Evolutionary conservation across 805 yeast species (phyloP).

Genomic region (Metschnikowia cubensis): DNA sequence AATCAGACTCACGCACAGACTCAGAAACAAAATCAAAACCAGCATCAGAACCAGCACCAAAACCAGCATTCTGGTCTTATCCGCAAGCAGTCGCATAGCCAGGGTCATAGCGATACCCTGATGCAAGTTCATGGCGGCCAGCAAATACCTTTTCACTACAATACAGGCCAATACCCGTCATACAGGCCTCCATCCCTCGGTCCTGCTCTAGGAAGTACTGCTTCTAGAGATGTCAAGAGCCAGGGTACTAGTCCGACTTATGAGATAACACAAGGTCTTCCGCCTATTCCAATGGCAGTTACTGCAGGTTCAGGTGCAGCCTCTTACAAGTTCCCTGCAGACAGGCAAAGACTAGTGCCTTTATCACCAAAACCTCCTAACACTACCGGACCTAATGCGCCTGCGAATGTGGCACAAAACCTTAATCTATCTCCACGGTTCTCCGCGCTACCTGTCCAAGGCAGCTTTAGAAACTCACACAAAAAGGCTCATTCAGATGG

Average conservation of each 20-base stretch:
- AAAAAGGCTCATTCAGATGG: conserved; percentile 25
- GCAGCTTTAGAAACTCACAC: conserved; percentile 20
- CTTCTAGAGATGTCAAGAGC: not conserved
- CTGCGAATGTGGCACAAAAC: conserved; percentile 6
- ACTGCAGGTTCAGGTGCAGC: not conserved
- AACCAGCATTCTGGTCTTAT: not conserved
- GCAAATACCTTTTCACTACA: not conserved
- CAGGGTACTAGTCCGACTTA: not conserved
- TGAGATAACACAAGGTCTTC: not conserved
- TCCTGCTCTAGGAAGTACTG: not conserved
- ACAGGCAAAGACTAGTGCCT: conserved; percentile 5
- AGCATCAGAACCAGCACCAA: not conserved
- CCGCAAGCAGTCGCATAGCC: not conserved
- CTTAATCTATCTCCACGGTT: conserved; percentile 8
- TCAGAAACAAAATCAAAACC: not conserved
- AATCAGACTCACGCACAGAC: not conserved
- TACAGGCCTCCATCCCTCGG: not conserved
- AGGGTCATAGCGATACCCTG: not conserved
- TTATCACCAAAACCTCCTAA: conserved; percentile 8
- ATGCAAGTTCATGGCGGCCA: not conserved
- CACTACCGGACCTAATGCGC: not conserved
- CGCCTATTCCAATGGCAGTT: not conserved
- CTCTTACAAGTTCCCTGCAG: conserved; percentile 4
- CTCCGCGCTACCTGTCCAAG: conserved; percentile 15
- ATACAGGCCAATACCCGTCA: not conserved